Percentiles rank a stretch among this genome's conserved stretches.
These are phyloP conservation scores for Termitomyces sp. DNA, from an alignment of 768 basidiomycete genomes.

Conservation along the genomic window DNA sequence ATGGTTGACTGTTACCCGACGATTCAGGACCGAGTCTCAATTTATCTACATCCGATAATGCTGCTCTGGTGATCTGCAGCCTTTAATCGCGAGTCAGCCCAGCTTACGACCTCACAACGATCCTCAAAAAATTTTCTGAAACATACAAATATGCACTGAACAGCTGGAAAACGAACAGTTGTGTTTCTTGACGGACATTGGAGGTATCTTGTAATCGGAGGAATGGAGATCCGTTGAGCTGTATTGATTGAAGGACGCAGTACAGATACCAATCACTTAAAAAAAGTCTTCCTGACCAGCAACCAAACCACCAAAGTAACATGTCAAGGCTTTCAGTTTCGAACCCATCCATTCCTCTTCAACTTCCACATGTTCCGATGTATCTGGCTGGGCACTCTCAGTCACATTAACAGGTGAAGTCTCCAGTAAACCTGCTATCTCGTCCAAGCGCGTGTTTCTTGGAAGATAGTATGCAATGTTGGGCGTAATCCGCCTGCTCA, in stretches of 20 bases:
- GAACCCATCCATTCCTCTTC: slow-evolving; percentile 97
- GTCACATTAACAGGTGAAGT: background rate
- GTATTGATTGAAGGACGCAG: background rate
- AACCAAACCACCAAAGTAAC: slow-evolving; percentile 86
- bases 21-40: too few relatives aligned
- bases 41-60: too few relatives aligned
- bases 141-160: background rate
- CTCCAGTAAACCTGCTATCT: slow-evolving; percentile 47
- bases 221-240: background rate
- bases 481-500: slow-evolving; percentile 65
- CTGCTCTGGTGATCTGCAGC: too few relatives aligned
- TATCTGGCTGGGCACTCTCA: slow-evolving; percentile 6
- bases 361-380: slow-evolving; percentile 68
- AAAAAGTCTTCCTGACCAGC: slow-evolving; percentile 63
- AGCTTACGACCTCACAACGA: too few relatives aligned
- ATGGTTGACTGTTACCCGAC: too few relatives aligned
- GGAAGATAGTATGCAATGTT: slow-evolving; percentile 92
- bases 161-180: background rate
- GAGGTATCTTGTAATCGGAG: background rate
- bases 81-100: too few relatives aligned
- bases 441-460: slow-evolving; percentile 68
- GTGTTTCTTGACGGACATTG: background rate
- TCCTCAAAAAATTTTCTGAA: too few relatives aligned
- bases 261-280: background rate
- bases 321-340: slow-evolving; percentile 91